Base-by-base conservation (phyloP, 2,329 filamentous ascomycete genomes). In the Alternaria sp. region DNA sequence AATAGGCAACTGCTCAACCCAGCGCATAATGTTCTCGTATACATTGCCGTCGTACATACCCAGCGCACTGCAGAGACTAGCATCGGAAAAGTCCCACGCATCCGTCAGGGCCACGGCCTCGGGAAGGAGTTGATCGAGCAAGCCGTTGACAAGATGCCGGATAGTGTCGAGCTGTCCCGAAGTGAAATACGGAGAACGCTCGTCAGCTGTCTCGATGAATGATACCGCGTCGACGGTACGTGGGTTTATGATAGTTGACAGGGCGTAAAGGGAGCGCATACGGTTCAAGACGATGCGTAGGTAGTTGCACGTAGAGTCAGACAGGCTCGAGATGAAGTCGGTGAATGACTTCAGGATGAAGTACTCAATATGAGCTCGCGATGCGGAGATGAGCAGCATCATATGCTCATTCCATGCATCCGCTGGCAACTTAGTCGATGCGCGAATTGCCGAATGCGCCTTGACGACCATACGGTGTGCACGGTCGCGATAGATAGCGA, bases 81-180 rank as follows among this genome's bases (percentile, higher is more conserved):
- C 85, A 66, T 86, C 84, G 1, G 84, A 83, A 37, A 86, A 80
- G 61, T 80, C 81, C 84, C 84, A 86, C 0, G 82, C 76, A 63
- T 86, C 84, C 1, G 85, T 84, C 20, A 86, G 66, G 3, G 75
- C 76, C 3, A 86, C 82, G 1, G 82, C 83, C 64, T 86, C 83
- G 0, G 83, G 84, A 18, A 84, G 71, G 15, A 85, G 78, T 20
- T 78, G 60, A 2, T 74, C 69, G 80, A 86, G 85, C 12, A 85
- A 67, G 69, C 18, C 26, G 15, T 62, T 55, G 45, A 63, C 55
- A 0, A 59, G 70, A 3, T 72, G 65, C 0, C 81, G 78, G 1
- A 86, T 70, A 5, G 59, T 56, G 55, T 84, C 78, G 7, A 86
- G 75, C 43, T 78, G 75, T 11, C 8, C 12, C 0, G 51, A 43